Evolutionary conservation across 2,329 filamentous ascomycete genomes (phyloP).

Genomic region (Aspergillus fischeri): DNA sequence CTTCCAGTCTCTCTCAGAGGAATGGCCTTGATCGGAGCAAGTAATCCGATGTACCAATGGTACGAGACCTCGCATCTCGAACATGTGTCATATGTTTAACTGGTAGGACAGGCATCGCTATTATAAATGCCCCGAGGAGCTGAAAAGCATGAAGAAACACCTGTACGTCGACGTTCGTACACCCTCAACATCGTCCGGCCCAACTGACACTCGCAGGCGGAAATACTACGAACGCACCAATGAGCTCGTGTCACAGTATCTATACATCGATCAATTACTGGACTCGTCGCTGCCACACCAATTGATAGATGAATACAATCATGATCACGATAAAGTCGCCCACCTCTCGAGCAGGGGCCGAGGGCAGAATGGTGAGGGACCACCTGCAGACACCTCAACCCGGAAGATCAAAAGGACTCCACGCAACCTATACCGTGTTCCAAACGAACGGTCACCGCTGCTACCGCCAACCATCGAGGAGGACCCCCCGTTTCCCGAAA

Average conservation of each 20-base stretch:
- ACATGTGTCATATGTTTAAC: neutral
- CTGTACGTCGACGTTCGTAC: constrained; percentile 47
- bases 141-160: constrained; percentile 67
- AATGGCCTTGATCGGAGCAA: constrained; percentile 69
- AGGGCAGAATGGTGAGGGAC: constrained; percentile 21
- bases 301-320: constrained; percentile 79
- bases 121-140: constrained; percentile 74
- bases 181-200: neutral
- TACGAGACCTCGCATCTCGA: constrained; percentile 16
- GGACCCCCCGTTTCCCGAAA: constrained; percentile 51
- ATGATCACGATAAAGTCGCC: constrained; percentile 47
- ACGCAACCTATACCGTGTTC: constrained; percentile 75
- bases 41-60: constrained; percentile 81
- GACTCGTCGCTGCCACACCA: constrained; percentile 91
- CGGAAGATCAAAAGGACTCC: constrained; percentile 67
- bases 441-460: constrained; percentile 30
- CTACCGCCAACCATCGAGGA: constrained; percentile 49
- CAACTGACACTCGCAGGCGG: constrained; percentile 47
- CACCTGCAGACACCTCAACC: constrained; percentile 33
- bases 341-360: constrained; percentile 28
- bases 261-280: constrained; percentile 86
- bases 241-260: constrained; percentile 81
- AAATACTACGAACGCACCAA: constrained; percentile 89
- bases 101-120: constrained; percentile 60
- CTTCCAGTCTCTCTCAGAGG: neutral